phyloP scores from a whole-genome alignment of 202 grass and related monocot species.

The Saccharum hybrid region DNA sequence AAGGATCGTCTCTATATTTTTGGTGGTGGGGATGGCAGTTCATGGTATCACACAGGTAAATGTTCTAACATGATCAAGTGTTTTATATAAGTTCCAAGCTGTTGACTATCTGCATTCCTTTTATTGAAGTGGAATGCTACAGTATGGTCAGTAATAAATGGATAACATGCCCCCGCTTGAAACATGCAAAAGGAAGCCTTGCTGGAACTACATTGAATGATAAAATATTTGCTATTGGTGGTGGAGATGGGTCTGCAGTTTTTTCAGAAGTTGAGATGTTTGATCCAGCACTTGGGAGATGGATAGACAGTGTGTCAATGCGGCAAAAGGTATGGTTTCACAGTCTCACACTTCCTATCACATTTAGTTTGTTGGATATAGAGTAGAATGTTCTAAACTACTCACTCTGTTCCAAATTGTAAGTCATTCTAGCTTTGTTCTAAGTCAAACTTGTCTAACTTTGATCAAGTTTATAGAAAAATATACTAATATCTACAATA shows the following conservation, averaged over 20 bases:
- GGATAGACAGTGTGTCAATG: conserved; percentile 64
- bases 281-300: conserved; percentile 76
- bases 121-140: conserved; percentile 77
- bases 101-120: conserved; percentile 29
- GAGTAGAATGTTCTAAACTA: conserved; percentile 31
- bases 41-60: conserved; percentile 68
- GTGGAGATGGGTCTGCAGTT: conserved; percentile 58
- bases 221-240: conserved; percentile 91
- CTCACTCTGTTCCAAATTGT: not conserved
- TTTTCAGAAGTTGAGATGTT: conserved; percentile 89
- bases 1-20: conserved; percentile 64
- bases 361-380: conserved; percentile 20
- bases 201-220: conserved; percentile 64
- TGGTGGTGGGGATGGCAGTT: conserved; percentile 69
- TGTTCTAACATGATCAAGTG: conserved; percentile 1
- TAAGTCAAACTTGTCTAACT: not conserved
- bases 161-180: conserved; percentile 65
- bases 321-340: conserved; percentile 49
- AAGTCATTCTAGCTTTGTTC: not conserved
- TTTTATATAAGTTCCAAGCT: conserved; percentile 27
- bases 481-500: not conserved
- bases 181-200: conserved; percentile 70
- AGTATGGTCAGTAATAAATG: conserved; percentile 57
- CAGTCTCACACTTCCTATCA: conserved; percentile 12
- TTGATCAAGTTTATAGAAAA: not conserved